phyloP scores from a whole-genome alignment of 176 grass and related monocot species.

The Microstegium vimineum region DNA sequence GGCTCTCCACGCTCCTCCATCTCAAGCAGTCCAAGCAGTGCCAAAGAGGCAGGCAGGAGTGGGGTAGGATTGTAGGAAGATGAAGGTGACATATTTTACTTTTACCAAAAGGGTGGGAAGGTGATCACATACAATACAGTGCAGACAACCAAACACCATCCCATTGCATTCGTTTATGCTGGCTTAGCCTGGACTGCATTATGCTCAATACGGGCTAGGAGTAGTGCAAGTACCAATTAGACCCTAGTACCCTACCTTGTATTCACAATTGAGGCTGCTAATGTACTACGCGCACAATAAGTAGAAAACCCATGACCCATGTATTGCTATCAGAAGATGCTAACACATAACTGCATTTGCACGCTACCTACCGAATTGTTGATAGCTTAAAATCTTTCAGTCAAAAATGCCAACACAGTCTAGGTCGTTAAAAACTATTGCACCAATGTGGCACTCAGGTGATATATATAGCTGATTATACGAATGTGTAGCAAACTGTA shows the following conservation, averaged over 20 bases:
- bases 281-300: not conserved
- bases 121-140: not conserved
- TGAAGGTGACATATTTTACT: not conserved
- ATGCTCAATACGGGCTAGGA: not conserved
- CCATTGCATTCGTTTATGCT: not conserved
- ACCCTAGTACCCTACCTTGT: not conserved
- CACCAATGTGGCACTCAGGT: not conserved
- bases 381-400: not conserved
- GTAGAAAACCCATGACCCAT: not conserved
- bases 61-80: not conserved
- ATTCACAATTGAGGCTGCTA: conserved; percentile 4
- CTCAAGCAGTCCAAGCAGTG: not conserved
- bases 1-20: not conserved
- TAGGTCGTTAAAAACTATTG: not conserved
- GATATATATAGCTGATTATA: not conserved
- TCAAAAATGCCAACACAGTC: not conserved
- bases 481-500: not conserved
- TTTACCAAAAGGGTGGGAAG: not conserved
- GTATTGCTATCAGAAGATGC: not conserved
- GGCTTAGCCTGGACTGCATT: not conserved
- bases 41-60: not conserved
- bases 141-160: not conserved
- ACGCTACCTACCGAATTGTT: not conserved
- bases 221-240: not conserved
- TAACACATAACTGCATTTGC: not conserved